Percentiles rank a stretch among this genome's conserved stretches.
Conservation (phyloP, 441 rosid genomes). For the Metrosideros polymorpha region DNA sequence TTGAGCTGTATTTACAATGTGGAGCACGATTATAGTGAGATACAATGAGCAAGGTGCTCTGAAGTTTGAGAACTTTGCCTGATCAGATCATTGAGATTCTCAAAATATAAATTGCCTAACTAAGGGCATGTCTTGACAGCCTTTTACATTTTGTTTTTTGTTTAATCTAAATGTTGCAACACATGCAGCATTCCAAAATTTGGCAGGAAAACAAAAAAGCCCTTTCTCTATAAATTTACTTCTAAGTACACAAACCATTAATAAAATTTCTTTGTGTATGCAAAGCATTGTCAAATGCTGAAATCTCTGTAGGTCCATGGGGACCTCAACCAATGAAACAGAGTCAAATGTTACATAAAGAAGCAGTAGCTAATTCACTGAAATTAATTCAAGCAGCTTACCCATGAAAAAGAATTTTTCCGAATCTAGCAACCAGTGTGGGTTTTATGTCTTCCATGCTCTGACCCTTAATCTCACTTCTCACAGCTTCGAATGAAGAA, state of each 20-base stretch:
- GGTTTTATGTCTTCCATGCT: constrained; percentile 24
- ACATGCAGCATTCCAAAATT: not conserved
- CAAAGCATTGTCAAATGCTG: not conserved
- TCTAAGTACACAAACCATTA: not conserved
- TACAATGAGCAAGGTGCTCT: not conserved
- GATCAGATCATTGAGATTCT: not conserved
- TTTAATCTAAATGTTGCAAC: not conserved
- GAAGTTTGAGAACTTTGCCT: not conserved
- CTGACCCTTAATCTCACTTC: constrained; percentile 12
- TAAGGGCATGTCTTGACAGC: not conserved
- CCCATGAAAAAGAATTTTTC: constrained; percentile 8
- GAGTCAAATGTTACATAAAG: not conserved
- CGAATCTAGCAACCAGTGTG: constrained; percentile 38
- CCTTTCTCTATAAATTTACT: not conserved
- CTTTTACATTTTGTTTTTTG: not conserved
- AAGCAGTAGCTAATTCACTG: not conserved
- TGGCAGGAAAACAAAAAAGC: not conserved
- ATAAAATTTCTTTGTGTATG: not conserved
- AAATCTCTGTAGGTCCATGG: not conserved
- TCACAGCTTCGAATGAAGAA: constrained; percentile 23
- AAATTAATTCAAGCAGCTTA: not conserved
- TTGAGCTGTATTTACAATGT: not conserved
- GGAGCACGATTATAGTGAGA: not conserved
- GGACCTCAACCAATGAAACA: not conserved
- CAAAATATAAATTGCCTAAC: not conserved